phyloP scores from a whole-genome alignment of 257 asterid genomes.

The Orobanche coerulescens region DNA sequence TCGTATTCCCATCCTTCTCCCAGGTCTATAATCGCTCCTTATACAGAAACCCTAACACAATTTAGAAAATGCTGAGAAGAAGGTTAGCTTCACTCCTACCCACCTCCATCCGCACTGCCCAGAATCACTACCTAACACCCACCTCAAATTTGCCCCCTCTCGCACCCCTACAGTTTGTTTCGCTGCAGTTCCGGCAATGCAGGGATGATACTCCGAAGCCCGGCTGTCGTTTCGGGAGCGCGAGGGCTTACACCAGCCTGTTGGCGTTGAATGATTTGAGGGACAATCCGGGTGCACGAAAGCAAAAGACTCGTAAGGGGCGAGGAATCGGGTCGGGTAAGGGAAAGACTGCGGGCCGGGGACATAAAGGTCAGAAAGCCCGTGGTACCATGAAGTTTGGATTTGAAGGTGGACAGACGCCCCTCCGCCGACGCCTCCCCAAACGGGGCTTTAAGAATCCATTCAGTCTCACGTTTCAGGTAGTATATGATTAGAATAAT shows the following conservation, averaged over 20 bases:
- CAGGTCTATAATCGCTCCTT: too few species aligned
- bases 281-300: constrained; percentile 71
- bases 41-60: too few species aligned
- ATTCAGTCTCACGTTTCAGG: constrained; percentile 84
- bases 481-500: constrained; percentile 16
- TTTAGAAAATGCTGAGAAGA: constrained; percentile 64
- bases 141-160: constrained; percentile 20
- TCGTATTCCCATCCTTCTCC: too few species aligned
- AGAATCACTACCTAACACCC: constrained; percentile 25
- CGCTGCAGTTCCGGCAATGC: constrained; percentile 18
- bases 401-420: constrained; percentile 98
- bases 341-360: constrained; percentile 95
- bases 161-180: constrained; percentile 17
- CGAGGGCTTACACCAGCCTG: constrained; percentile 49
- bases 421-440: constrained; percentile 84
- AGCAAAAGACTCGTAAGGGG: constrained; percentile 88
- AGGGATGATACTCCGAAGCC: constrained; percentile 4
- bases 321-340: constrained; percentile 97
- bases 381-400: constrained; percentile 84
- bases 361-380: constrained; percentile 94
- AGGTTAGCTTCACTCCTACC: constrained; percentile 42
- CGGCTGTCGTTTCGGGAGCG: constrained; percentile 17
- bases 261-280: constrained; percentile 77
- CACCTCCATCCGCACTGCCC: constrained; percentile 27
- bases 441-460: constrained; percentile 92